Evolutionary conservation across 1,284 basidiomycete species (phyloP), one percentile per base, ranked within the genome.

Genomic region (Rhodofomes roseus): DNA sequence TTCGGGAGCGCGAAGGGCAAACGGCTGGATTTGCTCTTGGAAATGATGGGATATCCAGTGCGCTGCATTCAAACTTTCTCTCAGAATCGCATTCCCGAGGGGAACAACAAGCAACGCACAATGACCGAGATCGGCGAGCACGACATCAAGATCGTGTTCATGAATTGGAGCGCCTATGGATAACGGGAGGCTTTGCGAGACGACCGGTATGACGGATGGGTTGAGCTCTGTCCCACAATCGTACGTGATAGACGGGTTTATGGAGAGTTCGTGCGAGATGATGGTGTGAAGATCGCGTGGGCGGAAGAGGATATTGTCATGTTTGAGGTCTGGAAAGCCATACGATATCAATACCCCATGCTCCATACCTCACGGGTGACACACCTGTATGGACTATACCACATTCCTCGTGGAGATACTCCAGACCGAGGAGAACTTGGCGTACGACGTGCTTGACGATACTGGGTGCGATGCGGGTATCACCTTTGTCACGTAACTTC

Each of bases 341-440:
- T 7, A 23, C 53, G 40, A 2, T 22, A 41, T 31, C 18, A 43
- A 56, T 22, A 34, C 23, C 4, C 43, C 27, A 14, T 29, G 22
- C 14, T 1, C n/a, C 18, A 16, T 25, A 53, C 23, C 22, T 23
- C 12, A 54, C 2, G 12, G 14, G 34, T 5, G 16, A 20, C 62
- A 34, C 62, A 66, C 66, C 67, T 18, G 65, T 58, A 58, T 71
- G 70, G 40, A 78, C 73, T 60, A 78, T 74, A 29, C 75, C 73
- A 65, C 78, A 81, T 59, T 75, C 74, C 51, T 74, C 70, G 61
- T 81, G 80, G 62, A 81, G 74, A 67, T 80, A 81, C 62, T 81
- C 78, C 58, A 81, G 72, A 8, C 75, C 79, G 31, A 78, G 70
- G 29, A 81, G 70, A 50, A 81, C 74, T 65, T 81, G 79, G 63